These are phyloP conservation scores for Hemerocallis citrina DNA, from an alignment of 106 monocot species.

Conservation along the genomic window DNA sequence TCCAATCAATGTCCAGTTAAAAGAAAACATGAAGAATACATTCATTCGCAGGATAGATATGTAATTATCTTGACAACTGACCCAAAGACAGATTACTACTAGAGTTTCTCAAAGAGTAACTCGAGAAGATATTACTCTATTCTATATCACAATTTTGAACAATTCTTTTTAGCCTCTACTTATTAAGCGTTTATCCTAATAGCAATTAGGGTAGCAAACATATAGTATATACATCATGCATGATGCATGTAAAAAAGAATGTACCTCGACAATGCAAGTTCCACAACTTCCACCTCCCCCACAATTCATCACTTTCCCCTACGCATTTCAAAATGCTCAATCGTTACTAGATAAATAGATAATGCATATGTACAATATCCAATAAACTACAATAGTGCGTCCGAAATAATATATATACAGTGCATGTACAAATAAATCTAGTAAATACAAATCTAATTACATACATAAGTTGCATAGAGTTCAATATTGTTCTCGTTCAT, in stretches of 20 bases:
- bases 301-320: constrained; percentile 97
- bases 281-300: constrained; percentile 93
- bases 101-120: no score
- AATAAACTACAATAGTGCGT: background rate
- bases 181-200: no score
- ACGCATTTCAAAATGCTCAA: background rate
- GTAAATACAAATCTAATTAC: background rate
- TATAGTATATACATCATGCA: no score
- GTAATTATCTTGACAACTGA: no score
- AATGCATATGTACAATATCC: background rate
- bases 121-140: no score
- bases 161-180: background rate
- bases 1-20: no score
- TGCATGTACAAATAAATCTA: background rate
- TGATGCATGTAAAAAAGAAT: no score
- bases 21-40: no score
- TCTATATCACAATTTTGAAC: no score
- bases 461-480: constrained; percentile 83
- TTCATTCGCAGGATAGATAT: no score
- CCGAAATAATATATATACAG: background rate
- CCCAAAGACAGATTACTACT: no score
- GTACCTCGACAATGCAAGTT: constrained; percentile 95
- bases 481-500: constrained; percentile 87
- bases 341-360: background rate
- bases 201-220: no score